A percentile compares a stretch with the other conserved stretches of the same genome.
Evolutionary conservation across 768 basidiomycete genomes (phyloP).

Genomic region (Rhizopogon vesiculosus): DNA sequence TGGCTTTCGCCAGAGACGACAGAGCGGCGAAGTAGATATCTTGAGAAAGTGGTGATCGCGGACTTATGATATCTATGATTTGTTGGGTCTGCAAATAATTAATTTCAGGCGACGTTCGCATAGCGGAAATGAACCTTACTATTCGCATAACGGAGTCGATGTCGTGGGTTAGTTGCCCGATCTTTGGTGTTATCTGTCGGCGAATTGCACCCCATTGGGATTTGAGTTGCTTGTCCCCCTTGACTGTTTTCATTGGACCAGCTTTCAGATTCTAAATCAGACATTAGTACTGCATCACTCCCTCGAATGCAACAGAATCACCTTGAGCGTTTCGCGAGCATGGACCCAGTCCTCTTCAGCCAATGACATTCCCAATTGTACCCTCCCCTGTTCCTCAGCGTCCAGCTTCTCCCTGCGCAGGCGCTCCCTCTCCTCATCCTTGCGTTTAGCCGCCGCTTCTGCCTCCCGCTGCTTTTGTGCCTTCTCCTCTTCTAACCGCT

Average conservation of each 20-base stretch:
- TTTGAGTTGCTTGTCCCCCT: slow-evolving; percentile 49
- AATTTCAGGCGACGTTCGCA: slow-evolving; percentile 7
- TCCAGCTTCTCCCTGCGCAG: slow-evolving; percentile 32
- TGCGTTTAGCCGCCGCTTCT: slow-evolving; percentile 25
- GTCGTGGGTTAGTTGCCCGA: slow-evolving; percentile 84
- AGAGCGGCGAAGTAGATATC: slow-evolving; percentile 71
- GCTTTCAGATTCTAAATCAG: slow-evolving; percentile 54
- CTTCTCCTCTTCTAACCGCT: slow-evolving; percentile 37
- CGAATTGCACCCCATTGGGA: slow-evolving; percentile 63
- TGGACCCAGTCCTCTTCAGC: slow-evolving; percentile 62
- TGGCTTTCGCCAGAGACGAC: slow-evolving; percentile 83
- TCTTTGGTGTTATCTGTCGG: slow-evolving; percentile 79
- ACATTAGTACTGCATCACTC: slow-evolving; percentile 17
- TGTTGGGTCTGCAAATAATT: slow-evolving; percentile 30
- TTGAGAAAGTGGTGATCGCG: slow-evolving; percentile 21
- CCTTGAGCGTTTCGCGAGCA: slow-evolving; percentile 51
- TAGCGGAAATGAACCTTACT: slow-evolving; percentile 35
- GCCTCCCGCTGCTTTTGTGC: slow-evolving; percentile 29
- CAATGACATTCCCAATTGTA: slow-evolving; percentile 45
- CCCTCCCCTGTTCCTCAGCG: slow-evolving; percentile 35
- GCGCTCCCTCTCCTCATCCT: slow-evolving; percentile 29
- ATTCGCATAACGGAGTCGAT: slow-evolving; percentile 54
- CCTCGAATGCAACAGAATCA: slow-evolving; percentile 23
- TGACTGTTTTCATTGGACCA: slow-evolving; percentile 60
- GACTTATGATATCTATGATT: slow-evolving; percentile 37